Evolutionary conservation across 495 filamentous ascomycete genomes (phyloP).

Genomic region (Pseudevernia furfuracea): DNA sequence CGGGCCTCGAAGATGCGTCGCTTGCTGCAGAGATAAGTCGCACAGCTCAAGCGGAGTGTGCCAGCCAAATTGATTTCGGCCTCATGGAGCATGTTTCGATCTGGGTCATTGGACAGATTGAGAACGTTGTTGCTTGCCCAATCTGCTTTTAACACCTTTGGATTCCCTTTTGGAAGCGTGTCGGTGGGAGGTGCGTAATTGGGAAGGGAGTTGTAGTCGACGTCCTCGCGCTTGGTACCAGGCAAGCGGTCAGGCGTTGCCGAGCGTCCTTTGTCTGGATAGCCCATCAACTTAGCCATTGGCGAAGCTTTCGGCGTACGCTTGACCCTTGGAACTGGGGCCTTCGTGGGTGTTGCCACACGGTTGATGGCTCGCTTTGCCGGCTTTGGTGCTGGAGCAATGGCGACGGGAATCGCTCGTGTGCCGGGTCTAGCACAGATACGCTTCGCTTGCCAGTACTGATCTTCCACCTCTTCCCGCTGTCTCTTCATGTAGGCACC

Average conservation of each 20-base stretch:
- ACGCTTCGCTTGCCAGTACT: constrained; percentile 38
- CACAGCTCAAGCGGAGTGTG: constrained; percentile 75
- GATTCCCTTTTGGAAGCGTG: constrained; percentile 56
- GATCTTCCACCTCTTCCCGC: constrained; percentile 50
- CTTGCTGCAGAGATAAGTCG: constrained; percentile 91
- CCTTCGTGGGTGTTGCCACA: constrained; percentile 18
- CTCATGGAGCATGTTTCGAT: constrained; percentile 66
- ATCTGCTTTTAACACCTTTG: constrained; percentile 68
- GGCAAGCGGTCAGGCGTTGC: constrained; percentile 39
- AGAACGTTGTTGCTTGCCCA: constrained; percentile 73
- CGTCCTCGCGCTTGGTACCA: constrained; percentile 69
- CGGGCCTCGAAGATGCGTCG: constrained; percentile 81
- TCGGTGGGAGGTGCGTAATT: constrained; percentile 70
- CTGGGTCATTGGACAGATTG: constrained; percentile 71
- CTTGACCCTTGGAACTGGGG: constrained; percentile 37
- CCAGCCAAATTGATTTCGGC: constrained; percentile 74
- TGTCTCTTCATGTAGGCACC: constrained; percentile 56
- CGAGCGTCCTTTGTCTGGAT: constrained; percentile 36
- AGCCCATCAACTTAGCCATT: constrained; percentile 34
- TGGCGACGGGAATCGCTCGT: constrained; percentile 17
- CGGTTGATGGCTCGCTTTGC: constrained; percentile 27
- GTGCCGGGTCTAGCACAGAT: constrained; percentile 25
- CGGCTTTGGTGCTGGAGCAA: constrained; percentile 32
- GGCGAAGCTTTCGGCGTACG: constrained; percentile 38
- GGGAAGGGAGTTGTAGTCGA: constrained; percentile 69